Base-by-base conservation (phyloP, 768 basidiomycete species). In the Neoboletus magnificus region DNA sequence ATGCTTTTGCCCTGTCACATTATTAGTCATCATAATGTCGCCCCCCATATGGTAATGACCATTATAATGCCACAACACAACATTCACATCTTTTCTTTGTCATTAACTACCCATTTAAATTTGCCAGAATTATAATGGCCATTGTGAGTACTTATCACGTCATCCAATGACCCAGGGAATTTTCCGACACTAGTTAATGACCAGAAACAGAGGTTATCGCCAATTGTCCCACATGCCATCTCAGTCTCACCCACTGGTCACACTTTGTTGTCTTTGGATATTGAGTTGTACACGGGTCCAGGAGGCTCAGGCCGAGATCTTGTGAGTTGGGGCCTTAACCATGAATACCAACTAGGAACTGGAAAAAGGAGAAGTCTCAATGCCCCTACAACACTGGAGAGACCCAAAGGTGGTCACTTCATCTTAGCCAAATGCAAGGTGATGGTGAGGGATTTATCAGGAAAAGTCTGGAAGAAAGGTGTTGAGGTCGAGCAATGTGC, bases 161-260 rank as follows among this genome's bases (percentile, higher is more conserved):
- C n/a, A n/a, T n/a, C n/a, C n/a, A n/a, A n/a, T n/a, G n/a, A n/a
- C n/a, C n/a, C n/a, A n/a, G n/a, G n/a, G n/a, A n/a, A n/a, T n/a
- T n/a, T n/a, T n/a, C n/a, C n/a, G n/a, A 13, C 45, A 55, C 51
- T 69, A 93, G 91, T 84, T 63, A 83, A 84, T 69, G 91, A 93
- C 56, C 68, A 72, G 23, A 76, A 75, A 13, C 73, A 79, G 53
- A 73, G 75, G n/a, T 74, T 90, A 56, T 76, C 85, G 50, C 82
- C 90, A 4, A 82, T 95, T 47, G 70, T 70, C 42, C 86, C 87
- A 4, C 74, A 82, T 40, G 74, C 76, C 20, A 74, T 94, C 33
- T 82, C 82, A 1, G 79, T 93, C 42, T 87, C 89, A 15, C 81
- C 84, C 0, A 86, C 82, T 1, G 87, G 91, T 0, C 93, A 95